Conservation (phyloP, 352 stramenopile genomes). For the Phytophthora podocarpi region DNA sequence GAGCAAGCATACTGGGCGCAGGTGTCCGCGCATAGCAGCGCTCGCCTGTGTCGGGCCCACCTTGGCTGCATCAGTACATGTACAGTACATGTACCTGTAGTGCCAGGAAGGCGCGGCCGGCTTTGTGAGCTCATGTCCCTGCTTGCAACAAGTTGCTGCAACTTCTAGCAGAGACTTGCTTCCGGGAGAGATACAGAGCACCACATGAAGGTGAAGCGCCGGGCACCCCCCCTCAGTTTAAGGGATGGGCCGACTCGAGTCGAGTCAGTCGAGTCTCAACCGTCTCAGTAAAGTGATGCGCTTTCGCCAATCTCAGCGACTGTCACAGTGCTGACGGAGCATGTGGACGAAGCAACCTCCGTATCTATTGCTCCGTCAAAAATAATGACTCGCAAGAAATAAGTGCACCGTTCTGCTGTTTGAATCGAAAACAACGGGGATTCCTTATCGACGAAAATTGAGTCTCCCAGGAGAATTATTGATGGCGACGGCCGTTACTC, state of each 20-base stretch:
- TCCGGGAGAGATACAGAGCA: slow-evolving; percentile 32
- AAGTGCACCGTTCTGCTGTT: too few species aligned
- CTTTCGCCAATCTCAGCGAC: slow-evolving; percentile 23
- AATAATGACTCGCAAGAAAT: too few species aligned
- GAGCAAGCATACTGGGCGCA: slow-evolving; percentile 17
- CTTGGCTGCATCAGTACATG: slow-evolving; percentile 20
- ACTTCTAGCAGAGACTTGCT: slow-evolving; percentile 29
- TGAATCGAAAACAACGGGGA: too few species aligned
- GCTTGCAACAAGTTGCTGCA: slow-evolving; percentile 30
- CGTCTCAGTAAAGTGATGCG: slow-evolving; percentile 22
- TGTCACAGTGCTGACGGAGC: slow-evolving; percentile 12
- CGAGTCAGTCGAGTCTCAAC: too few species aligned
- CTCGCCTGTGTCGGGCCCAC: slow-evolving; percentile 5
- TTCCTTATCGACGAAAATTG: too few species aligned
- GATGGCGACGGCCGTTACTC: too few species aligned
- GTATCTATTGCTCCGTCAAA: too few species aligned
- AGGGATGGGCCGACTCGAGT: too few species aligned
- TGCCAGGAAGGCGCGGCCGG: too few species aligned
- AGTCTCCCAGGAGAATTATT: too few species aligned
- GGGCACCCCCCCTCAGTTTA: slow-evolving; percentile 27
- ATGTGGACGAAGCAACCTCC: slow-evolving; percentile 9
- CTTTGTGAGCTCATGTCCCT: slow-evolving; percentile 32
- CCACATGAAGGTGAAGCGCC: slow-evolving; percentile 16
- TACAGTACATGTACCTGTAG: too few species aligned
- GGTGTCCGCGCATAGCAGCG: slow-evolving; percentile 12